phyloP scores from a whole-genome alignment of 495 filamentous ascomycete species.

The Oleoguttula mirabilis region DNA sequence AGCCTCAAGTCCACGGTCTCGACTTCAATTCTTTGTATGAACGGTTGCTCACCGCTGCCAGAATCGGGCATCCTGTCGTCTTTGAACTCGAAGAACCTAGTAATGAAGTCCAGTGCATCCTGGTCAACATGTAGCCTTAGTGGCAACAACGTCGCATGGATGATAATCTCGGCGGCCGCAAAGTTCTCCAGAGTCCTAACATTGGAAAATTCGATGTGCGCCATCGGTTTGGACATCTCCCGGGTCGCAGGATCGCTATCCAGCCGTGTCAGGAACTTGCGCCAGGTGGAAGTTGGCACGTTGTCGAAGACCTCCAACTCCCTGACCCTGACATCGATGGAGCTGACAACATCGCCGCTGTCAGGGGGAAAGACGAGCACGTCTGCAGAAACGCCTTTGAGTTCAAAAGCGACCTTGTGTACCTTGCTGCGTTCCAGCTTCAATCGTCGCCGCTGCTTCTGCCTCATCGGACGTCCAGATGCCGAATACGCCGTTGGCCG shows the following conservation, averaged over 20 bases:
- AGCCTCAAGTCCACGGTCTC: conserved; percentile 69
- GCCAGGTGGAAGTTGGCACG: conserved; percentile 92
- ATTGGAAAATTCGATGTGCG: conserved; percentile 76
- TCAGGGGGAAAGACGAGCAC: conserved; percentile 69
- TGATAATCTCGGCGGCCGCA: conserved; percentile 78
- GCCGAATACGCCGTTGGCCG: conserved; percentile 45
- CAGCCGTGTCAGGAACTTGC: conserved; percentile 92
- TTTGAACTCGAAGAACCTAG: conserved; percentile 94
- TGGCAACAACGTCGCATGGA: conserved; percentile 69
- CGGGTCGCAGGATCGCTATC: conserved; percentile 63
- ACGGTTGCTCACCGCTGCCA: conserved; percentile 44
- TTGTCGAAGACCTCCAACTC: conserved; percentile 91
- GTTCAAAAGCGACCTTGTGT: conserved; percentile 92
- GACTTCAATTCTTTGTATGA: conserved; percentile 81
- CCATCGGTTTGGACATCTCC: conserved; percentile 75
- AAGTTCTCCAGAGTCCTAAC: conserved; percentile 73
- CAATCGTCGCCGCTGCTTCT: conserved; percentile 43
- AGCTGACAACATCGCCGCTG: conserved; percentile 69
- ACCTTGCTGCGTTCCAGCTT: conserved; percentile 73
- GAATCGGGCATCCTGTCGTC: conserved; percentile 49
- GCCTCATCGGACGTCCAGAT: conserved; percentile 32
- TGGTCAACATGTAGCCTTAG: conserved; percentile 92
- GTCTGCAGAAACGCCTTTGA: conserved; percentile 76
- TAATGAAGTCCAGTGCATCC: conserved; percentile 94
- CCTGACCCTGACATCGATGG: conserved; percentile 65